Evolutionary conservation across 768 basidiomycete genomes (phyloP).

Genomic region (Lentinus tigrinus): DNA sequence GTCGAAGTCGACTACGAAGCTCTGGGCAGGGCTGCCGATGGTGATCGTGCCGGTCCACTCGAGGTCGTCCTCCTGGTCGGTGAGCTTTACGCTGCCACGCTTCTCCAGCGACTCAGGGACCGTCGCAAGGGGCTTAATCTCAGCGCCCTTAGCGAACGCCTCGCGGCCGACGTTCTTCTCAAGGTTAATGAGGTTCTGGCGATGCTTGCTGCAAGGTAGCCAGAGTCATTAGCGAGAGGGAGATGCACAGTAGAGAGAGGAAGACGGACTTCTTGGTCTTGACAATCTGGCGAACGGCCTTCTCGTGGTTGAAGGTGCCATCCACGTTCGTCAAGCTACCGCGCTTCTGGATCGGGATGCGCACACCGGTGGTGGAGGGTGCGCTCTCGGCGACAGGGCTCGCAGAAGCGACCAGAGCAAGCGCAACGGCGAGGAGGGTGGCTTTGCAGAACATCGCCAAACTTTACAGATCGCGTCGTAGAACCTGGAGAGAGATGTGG

Average conservation of each 20-base stretch:
- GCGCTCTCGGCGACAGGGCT: slow-evolving; percentile 12
- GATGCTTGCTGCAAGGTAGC: slow-evolving; percentile 17
- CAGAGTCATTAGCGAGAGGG: background rate
- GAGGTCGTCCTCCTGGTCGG: slow-evolving; percentile 20
- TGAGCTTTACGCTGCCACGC: slow-evolving; percentile 22
- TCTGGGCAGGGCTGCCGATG: slow-evolving; percentile 37
- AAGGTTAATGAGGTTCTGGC: slow-evolving; percentile 22
- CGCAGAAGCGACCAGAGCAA: slow-evolving; percentile 21
- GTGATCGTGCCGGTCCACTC: slow-evolving; percentile 37
- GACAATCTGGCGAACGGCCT: slow-evolving; percentile 11
- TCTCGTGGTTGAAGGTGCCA: slow-evolving; percentile 19
- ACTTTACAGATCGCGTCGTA: background rate
- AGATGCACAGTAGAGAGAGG: no score
- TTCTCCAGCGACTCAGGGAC: slow-evolving; percentile 8
- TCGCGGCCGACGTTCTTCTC: slow-evolving; percentile 12
- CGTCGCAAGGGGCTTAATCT: slow-evolving; percentile 26
- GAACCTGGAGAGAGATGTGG: no score
- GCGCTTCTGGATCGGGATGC: slow-evolving; percentile 19
- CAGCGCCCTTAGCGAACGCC: slow-evolving; percentile 22
- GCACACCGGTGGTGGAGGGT: slow-evolving; percentile 4
- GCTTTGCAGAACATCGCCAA: slow-evolving; percentile 23
- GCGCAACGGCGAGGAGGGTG: slow-evolving; percentile 19
- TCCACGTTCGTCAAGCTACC: slow-evolving; percentile 16
- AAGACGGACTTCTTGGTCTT: slow-evolving; percentile 18
- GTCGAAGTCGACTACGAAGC: slow-evolving; percentile 41